Percentiles rank a stretch among this genome's conserved stretches.
These are phyloP conservation scores for Pterula multifida DNA, from an alignment of 1,284 basidiomycete genomes.

Conservation along the genomic window DNA sequence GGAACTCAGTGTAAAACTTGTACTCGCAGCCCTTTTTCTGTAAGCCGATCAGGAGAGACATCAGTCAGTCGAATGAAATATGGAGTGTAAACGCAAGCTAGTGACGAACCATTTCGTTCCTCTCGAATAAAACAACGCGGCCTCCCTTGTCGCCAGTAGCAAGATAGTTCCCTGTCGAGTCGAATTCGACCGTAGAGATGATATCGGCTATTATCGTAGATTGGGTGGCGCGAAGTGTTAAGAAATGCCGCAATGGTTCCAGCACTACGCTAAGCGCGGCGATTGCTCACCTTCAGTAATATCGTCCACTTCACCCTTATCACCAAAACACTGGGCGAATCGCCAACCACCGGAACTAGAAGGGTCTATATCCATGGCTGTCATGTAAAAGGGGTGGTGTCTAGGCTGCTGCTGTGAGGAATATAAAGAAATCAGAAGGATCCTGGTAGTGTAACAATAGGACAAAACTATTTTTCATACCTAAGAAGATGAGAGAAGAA, in stretches of 20 bases:
- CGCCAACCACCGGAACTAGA: constrained; percentile 87
- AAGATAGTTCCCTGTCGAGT: constrained; percentile 98
- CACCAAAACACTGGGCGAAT: constrained; percentile 99
- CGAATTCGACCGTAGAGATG: constrained; percentile 99
- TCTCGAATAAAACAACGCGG: constrained; percentile 96
- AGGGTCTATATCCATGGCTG: constrained; percentile 65
- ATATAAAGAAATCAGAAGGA: neutral
- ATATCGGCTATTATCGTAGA: constrained; percentile 68
- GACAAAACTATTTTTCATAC: neutral
- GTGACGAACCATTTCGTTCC: constrained; percentile 85
- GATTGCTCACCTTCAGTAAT: constrained; percentile 84
- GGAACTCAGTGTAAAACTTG: constrained; percentile 99
- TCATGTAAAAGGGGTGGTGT: constrained; percentile 18
- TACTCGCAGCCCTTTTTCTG: constrained; percentile 99
- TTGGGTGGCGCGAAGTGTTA: neutral
- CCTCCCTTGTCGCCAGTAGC: constrained; percentile 99
- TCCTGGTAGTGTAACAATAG: neutral
- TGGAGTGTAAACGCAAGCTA: constrained; percentile 9
- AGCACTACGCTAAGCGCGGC: constrained; percentile 6
- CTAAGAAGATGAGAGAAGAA: neutral
- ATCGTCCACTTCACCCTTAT: constrained; percentile 98
- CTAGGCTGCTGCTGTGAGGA: constrained; percentile 13
- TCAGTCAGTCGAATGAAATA: neutral
- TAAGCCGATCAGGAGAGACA: constrained; percentile 4
- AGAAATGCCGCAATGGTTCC: neutral